phyloP scores from a whole-genome alignment of 805 yeast genomes.

The Candida silvicultrix region DNA sequence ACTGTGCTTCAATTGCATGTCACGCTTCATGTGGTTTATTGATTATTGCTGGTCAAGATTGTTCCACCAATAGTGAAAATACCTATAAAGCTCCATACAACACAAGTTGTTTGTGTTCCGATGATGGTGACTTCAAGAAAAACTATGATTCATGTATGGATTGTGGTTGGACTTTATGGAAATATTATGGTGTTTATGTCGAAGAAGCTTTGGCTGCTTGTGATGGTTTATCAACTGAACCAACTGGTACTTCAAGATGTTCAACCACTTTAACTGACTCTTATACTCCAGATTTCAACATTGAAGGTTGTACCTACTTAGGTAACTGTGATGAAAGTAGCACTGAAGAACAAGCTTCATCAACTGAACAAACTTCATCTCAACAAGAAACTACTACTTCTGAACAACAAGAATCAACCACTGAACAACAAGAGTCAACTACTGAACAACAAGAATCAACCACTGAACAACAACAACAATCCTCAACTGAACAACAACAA shows the following conservation, averaged over 20 bases:
- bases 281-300: conserved; percentile 1
- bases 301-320: conserved; percentile 1
- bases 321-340: conserved; percentile 1
- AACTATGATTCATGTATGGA: conserved; percentile 21
- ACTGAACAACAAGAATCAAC: background rate
- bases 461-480: background rate
- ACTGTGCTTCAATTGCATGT: conserved; percentile 19
- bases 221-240: conserved; percentile 11
- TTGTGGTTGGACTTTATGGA: conserved; percentile 29
- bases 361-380: conserved; percentile 6
- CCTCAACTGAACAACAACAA: background rate
- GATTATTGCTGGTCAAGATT: conserved; percentile 22
- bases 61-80: conserved; percentile 18
- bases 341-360: background rate
- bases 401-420: background rate
- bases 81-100: conserved; percentile 5
- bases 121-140: conserved; percentile 6
- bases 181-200: conserved; percentile 21
- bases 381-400: background rate
- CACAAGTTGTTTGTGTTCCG: conserved; percentile 10
- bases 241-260: conserved; percentile 12
- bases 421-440: background rate
- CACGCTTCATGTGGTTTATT: conserved; percentile 25
- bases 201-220: conserved; percentile 19
- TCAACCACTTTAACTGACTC: conserved; percentile 16